These are phyloP conservation scores for Aspergillus sp. DNA, from an alignment of 2,329 filamentous ascomycete species.

Conservation along the genomic window DNA sequence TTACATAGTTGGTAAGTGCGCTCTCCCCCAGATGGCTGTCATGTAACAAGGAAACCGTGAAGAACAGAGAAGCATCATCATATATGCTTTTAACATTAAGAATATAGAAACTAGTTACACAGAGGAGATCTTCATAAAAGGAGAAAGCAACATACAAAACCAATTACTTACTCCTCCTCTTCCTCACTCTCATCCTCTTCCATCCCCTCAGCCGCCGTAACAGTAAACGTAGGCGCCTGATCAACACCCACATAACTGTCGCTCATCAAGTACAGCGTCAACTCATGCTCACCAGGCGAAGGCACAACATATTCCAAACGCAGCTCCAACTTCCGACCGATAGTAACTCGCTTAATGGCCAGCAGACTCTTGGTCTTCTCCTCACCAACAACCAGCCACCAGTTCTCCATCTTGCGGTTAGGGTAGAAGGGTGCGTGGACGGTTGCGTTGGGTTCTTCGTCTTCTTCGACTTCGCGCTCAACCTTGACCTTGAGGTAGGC, in stretches of 20 bases:
- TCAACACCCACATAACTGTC: constrained; percentile 96
- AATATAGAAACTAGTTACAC: no score
- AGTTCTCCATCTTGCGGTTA: constrained; percentile 86
- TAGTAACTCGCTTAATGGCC: constrained; percentile 89
- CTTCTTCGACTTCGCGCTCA: constrained; percentile 69
- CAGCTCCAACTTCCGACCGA: constrained; percentile 69
- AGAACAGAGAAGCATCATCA: no score
- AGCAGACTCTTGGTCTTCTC: constrained; percentile 80
- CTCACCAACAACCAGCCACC: constrained; percentile 96
- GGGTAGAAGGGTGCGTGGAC: constrained; percentile 97
- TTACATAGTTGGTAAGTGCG: no score
- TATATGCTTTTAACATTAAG: no score
- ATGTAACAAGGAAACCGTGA: no score
- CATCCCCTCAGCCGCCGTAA: constrained; percentile 85
- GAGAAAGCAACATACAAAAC: background rate
- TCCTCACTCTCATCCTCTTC: constrained; percentile 88
- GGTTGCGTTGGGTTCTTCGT: constrained; percentile 67
- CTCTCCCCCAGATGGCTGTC: no score
- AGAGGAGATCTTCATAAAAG: no score
- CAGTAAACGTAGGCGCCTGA: constrained; percentile 82
- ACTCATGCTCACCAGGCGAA: constrained; percentile 72
- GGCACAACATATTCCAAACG: constrained; percentile 85
- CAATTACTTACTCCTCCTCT: constrained; percentile 50
- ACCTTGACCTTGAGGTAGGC: constrained; percentile 79
- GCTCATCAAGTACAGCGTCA: constrained; percentile 93